Percentiles rank a stretch among this genome's conserved stretches.
phyloP scores from a whole-genome alignment of 2,329 filamentous ascomycete species.

The Magnaporthales sp. region DNA sequence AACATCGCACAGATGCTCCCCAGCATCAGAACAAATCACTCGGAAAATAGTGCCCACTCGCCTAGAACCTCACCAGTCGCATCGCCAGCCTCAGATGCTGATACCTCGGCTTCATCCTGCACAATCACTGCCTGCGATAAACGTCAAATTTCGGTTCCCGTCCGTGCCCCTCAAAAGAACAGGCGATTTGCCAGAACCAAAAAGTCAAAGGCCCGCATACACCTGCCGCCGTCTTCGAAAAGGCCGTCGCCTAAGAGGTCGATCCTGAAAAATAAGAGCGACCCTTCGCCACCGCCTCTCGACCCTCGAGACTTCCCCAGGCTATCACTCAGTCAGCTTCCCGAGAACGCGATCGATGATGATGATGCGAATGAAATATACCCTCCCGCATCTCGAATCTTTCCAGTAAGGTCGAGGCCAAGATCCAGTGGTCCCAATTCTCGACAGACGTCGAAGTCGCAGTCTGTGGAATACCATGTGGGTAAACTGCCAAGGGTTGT shows the following conservation, averaged over 20 bases:
- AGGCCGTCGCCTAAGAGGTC: background rate
- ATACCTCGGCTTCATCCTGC: background rate
- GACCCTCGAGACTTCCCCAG: background rate
- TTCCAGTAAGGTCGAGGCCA: background rate
- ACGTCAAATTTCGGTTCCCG: background rate
- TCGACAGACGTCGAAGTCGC: background rate
- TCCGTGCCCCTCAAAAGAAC: background rate
- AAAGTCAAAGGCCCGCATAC: conserved; percentile 26
- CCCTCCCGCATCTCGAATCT: background rate
- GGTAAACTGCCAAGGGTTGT: background rate
- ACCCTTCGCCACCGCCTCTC: background rate
- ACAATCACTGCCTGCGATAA: background rate
- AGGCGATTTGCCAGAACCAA: background rate
- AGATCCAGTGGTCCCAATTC: background rate
- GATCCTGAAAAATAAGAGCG: background rate
- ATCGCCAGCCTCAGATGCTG: background rate
- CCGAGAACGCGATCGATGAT: background rate
- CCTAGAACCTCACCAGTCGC: background rate
- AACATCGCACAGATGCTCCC: background rate
- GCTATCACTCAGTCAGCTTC: background rate
- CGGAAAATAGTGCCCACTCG: background rate
- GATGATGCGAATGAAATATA: background rate
- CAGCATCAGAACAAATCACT: background rate
- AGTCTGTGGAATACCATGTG: background rate
- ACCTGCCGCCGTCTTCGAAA: background rate